Conservation (phyloP, 2,329 filamentous ascomycete genomes). For the Phaeophleospora eucalypticola region DNA sequence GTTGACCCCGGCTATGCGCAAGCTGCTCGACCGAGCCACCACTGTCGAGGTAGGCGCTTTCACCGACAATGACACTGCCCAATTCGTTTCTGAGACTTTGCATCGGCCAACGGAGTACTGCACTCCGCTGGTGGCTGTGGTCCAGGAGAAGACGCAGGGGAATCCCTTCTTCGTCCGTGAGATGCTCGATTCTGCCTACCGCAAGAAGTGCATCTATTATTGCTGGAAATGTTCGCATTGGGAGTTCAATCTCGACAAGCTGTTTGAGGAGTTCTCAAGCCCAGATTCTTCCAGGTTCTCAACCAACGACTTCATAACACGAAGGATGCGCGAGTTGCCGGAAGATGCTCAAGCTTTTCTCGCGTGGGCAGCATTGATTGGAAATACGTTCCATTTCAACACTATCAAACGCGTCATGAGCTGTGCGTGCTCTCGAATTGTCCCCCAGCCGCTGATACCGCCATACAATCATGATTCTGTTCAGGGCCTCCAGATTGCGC, state of each 20-base stretch:
- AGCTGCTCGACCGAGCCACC: constrained; percentile 49
- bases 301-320: constrained; percentile 76
- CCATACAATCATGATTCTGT: constrained; percentile 65
- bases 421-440: constrained; percentile 63
- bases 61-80: constrained; percentile 71
- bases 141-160: constrained; percentile 85
- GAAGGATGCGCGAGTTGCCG: constrained; percentile 72
- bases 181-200: constrained; percentile 82
- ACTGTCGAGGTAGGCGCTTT: constrained; percentile 70
- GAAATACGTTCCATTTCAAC: constrained; percentile 77
- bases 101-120: constrained; percentile 68
- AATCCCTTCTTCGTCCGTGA: constrained; percentile 90
- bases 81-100: constrained; percentile 78
- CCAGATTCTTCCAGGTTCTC: constrained; percentile 75
- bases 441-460: constrained; percentile 45
- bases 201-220: constrained; percentile 88
- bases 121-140: constrained; percentile 71
- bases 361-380: constrained; percentile 80
- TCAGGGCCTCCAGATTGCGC: constrained; percentile 73
- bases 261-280: constrained; percentile 80
- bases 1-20: constrained; percentile 35
- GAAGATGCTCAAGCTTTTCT: constrained; percentile 70
- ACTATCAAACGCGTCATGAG: constrained; percentile 72
- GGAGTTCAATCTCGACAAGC: constrained; percentile 78
- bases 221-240: constrained; percentile 78